A percentile compares a stretch with the other conserved stretches of the same genome.
These are phyloP conservation scores for Alternaria sp. DNA, from an alignment of 2,329 filamentous ascomycete species.

Conservation along the genomic window DNA sequence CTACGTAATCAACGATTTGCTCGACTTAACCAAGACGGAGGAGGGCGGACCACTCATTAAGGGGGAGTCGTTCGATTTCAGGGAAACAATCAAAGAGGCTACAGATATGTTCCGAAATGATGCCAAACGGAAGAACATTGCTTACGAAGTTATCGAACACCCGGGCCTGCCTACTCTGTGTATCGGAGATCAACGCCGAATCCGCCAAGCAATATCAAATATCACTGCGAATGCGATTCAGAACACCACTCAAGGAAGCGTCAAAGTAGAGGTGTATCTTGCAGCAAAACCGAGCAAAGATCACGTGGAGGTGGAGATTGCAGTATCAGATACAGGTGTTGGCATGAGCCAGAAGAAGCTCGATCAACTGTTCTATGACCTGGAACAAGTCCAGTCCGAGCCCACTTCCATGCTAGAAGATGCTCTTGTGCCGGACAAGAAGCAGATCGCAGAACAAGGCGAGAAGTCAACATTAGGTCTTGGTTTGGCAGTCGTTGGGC, in stretches of 20 bases:
- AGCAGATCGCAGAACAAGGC: conserved; percentile 38
- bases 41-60: conserved; percentile 81
- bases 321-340: conserved; percentile 76
- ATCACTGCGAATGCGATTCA: conserved; percentile 86
- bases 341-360: conserved; percentile 68
- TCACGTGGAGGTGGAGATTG: conserved; percentile 75
- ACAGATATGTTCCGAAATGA: conserved; percentile 78
- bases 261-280: conserved; percentile 76
- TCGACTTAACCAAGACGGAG: conserved; percentile 89
- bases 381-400: conserved; percentile 68
- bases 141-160: conserved; percentile 73
- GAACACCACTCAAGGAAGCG: conserved; percentile 72
- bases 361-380: conserved; percentile 68
- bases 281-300: conserved; percentile 51
- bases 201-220: conserved; percentile 86
- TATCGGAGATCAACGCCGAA: conserved; percentile 78
- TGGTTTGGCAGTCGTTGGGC: conserved; percentile 86
- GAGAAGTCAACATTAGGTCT: conserved; percentile 72
- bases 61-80: conserved; percentile 80
- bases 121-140: conserved; percentile 77
- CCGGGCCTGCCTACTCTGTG: conserved; percentile 75
- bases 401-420: conserved; percentile 41
- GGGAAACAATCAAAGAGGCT: conserved; percentile 76
- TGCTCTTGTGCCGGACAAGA: conserved; percentile 42
- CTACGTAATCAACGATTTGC: conserved; percentile 91